Evolutionary conservation across 2,329 filamentous ascomycete species (phyloP).

Genomic region (Paramyrothecium sp.): DNA sequence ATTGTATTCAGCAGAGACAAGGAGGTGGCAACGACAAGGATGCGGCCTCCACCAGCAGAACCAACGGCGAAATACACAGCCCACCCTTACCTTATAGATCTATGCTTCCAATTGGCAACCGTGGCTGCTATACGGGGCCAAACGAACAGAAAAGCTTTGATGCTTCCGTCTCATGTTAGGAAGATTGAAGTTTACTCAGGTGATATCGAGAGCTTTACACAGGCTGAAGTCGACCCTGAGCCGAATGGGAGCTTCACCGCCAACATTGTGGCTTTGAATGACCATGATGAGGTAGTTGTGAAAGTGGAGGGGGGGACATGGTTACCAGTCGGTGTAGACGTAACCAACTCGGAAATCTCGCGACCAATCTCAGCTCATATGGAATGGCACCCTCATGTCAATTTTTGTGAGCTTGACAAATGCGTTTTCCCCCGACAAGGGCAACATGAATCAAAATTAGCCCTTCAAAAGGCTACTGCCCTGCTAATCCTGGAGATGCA

Average conservation of each 20-base stretch:
- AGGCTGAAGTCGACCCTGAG: background rate
- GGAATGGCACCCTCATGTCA: slow-evolving; percentile 5
- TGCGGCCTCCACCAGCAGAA: background rate
- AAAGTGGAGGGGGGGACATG: background rate
- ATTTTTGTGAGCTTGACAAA: slow-evolving; percentile 2
- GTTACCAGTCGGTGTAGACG: background rate
- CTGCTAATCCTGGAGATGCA: slow-evolving; percentile 1
- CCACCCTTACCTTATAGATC: background rate
- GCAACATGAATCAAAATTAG: background rate
- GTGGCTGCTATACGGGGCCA: background rate
- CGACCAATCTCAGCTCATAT: background rate
- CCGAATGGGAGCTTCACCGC: background rate
- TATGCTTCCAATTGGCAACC: background rate
- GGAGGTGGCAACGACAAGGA: background rate
- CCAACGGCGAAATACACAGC: background rate
- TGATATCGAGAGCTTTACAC: background rate
- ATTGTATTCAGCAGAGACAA: background rate
- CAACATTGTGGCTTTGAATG: background rate
- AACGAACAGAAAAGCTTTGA: background rate
- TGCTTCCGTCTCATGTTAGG: background rate
- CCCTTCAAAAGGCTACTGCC: slow-evolving; percentile 2
- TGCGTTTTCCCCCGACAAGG: background rate
- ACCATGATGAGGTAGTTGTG: background rate
- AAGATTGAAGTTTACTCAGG: background rate
- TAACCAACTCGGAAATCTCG: background rate